Percentiles rank a stretch among this genome's conserved stretches.
Conservation (phyloP, 1,139 yeast species). For the Diutina pseudorugosa region DNA sequence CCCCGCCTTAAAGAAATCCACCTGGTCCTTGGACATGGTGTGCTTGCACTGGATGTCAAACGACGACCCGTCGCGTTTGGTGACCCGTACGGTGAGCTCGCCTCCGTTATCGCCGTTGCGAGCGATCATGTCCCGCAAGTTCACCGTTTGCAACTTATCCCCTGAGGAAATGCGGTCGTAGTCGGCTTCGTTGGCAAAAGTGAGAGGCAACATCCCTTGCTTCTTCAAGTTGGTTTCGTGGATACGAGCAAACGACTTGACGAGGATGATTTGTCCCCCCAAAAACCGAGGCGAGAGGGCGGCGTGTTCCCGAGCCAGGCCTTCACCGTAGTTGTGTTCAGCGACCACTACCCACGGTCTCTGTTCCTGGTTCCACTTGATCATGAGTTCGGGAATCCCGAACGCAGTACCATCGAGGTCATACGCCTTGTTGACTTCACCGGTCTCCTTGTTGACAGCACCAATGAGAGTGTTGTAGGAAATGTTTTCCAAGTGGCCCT, state of each 20-base stretch:
- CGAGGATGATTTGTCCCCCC: constrained; percentile 81
- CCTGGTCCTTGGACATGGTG: constrained; percentile 94
- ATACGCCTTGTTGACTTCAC: constrained; percentile 83
- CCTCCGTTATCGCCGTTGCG: constrained; percentile 88
- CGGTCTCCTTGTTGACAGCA: constrained; percentile 93
- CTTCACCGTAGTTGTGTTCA: constrained; percentile 97
- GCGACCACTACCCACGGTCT: constrained; percentile 94
- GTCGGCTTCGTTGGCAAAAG: constrained; percentile 80
- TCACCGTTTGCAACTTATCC: constrained; percentile 68
- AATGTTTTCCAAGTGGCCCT: constrained; percentile 93
- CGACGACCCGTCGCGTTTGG: constrained; percentile 61
- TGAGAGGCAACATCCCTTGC: constrained; percentile 92
- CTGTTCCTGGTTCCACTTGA: constrained; percentile 76
- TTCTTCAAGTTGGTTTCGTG: constrained; percentile 43
- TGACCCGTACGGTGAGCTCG: constrained; percentile 52
- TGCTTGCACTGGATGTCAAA: constrained; percentile 72
- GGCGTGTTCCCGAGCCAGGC: constrained; percentile 98
- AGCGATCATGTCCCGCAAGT: constrained; percentile 65
- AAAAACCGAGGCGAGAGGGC: constrained; percentile 90
- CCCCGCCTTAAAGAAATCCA: constrained; percentile 93
- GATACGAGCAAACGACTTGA: constrained; percentile 94
- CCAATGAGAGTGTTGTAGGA: constrained; percentile 93
- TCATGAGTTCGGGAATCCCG: constrained; percentile 94
- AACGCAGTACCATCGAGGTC: constrained; percentile 72
- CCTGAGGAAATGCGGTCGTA: constrained; percentile 72